Base-by-base conservation (phyloP, 176 grass and related monocot species). In the Musa itinerans region DNA sequence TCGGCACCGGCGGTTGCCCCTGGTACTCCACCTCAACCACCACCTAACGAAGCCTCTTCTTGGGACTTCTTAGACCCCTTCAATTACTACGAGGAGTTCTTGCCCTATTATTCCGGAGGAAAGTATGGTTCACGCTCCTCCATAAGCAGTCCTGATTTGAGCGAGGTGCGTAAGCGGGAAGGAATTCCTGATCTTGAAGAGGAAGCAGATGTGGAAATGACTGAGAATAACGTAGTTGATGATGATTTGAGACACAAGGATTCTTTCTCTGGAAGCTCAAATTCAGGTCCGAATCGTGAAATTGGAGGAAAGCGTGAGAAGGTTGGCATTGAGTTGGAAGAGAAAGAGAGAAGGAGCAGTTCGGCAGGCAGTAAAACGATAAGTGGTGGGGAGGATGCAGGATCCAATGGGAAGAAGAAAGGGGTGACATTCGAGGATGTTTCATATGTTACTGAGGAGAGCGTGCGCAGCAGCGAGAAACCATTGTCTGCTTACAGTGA, bases 181-280 rank as follows among this genome's bases (percentile, higher is more conserved):
- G 95, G 96, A 11, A 92, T 99, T 34, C 96, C 96, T 51, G 91
- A 99, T 19, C 89, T 99, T 12, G 96, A 99, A 72, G 89, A 91
- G 76, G 96, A 94, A 73, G 64, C 76, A 23, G 81, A 86, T 21
- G 10, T 89, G 71, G 85, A 76, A 53, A 70, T 52, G 26, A 73
- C 62, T 26, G 57, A 63, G 68, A 64, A 64, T 8, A 72, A 62
- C 8, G 55, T 43, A 12, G 78, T 52, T 11, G 56, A 11, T 24
- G 59, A 50, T 27, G 17, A 50, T n/a, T 48, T 43, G 3, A 54
- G 56, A 5, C 34, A 43, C 4, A 83, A 71, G 51, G 11, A 76
- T 12, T 76, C 82, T 2, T 54, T 73, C 13, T 14, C n/a, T 50
- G 2, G 43, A 11, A 70, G 48, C 9, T 50, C 22, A 10, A 26